A percentile compares a stretch with the other conserved stretches of the same genome.
phyloP scores from a whole-genome alignment of 2,329 filamentous ascomycete species.

The Penicillium olsonii region DNA sequence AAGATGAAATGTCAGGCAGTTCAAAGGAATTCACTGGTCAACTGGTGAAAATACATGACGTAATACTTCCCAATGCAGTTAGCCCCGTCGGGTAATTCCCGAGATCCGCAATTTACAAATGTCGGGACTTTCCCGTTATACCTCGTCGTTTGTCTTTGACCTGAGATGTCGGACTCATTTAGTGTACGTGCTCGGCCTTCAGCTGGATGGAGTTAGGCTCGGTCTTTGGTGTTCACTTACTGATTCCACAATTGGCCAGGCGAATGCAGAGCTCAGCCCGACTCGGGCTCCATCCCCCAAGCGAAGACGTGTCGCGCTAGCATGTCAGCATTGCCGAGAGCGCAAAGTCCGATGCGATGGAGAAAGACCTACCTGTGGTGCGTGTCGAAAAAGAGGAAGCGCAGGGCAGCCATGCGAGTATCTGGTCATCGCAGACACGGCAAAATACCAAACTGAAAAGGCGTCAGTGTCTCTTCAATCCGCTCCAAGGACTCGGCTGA shows the following conservation, averaged over 20 bases:
- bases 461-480: not conserved
- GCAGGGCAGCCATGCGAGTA: slow-evolving; percentile 1
- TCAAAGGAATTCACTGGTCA: too few relatives aligned
- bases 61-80: not conserved
- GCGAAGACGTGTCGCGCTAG: not conserved
- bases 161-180: not conserved
- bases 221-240: not conserved
- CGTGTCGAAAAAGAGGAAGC: not conserved
- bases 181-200: not conserved
- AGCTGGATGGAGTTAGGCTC: not conserved
- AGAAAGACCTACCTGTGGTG: not conserved
- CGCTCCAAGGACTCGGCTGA: not conserved
- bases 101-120: not conserved
- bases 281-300: not conserved
- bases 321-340: not conserved
- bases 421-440: slow-evolving; percentile 3
- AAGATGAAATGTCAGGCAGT: too few relatives aligned
- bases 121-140: not conserved
- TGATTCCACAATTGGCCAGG: not conserved
- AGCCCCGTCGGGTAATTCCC: not conserved
- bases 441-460: slow-evolving; percentile 4
- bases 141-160: not conserved
- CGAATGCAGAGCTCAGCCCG: not conserved
- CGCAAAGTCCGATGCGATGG: not conserved
- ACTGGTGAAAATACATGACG: too few relatives aligned